These are phyloP conservation scores for Penicillium simplicissimum DNA, from an alignment of 495 filamentous ascomycete species.

Conservation along the genomic window DNA sequence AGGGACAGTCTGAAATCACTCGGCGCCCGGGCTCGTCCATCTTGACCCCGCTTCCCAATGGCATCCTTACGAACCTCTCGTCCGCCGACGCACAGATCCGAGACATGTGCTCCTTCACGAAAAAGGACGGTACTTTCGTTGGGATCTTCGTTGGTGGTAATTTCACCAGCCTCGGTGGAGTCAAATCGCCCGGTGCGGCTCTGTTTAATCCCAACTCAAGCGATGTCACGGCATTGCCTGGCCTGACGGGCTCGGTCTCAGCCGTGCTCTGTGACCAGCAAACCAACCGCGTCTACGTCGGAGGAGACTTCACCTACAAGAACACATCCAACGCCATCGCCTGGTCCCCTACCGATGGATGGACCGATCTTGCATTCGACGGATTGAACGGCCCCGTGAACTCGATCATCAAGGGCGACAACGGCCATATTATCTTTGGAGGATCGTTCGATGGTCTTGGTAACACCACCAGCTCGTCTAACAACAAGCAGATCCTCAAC, in stretches of 20 bases:
- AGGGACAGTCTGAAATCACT: conserved; percentile 70
- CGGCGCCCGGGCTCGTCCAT: conserved; percentile 79
- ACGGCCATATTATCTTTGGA: conserved; percentile 87
- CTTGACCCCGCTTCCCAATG: conserved; percentile 81
- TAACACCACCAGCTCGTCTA: conserved; percentile 60
- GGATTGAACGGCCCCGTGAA: conserved; percentile 94
- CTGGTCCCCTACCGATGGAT: conserved; percentile 68
- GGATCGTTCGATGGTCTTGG: conserved; percentile 90
- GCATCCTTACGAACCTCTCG: conserved; percentile 70
- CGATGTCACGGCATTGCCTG: conserved; percentile 67
- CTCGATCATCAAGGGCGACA: conserved; percentile 75
- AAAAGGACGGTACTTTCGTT: conserved; percentile 63
- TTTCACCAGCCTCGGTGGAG: conserved; percentile 86
- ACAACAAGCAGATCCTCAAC: conserved; percentile 75
- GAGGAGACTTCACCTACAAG: conserved; percentile 75
- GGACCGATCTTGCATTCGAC: conserved; percentile 84
- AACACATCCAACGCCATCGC: conserved; percentile 88
- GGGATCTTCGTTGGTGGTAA: conserved; percentile 89
- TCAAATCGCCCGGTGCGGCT: conserved; percentile 76
- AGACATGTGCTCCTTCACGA: conserved; percentile 80
- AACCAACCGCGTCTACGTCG: conserved; percentile 85
- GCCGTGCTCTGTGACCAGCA: conserved; percentile 80
- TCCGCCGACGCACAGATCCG: conserved; percentile 79
- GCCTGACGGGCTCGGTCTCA: conserved; percentile 78
- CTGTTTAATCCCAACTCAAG: conserved; percentile 71